phyloP scores from a whole-genome alignment of 23 red algal genomes.

The Gracilaria caudata region DNA sequence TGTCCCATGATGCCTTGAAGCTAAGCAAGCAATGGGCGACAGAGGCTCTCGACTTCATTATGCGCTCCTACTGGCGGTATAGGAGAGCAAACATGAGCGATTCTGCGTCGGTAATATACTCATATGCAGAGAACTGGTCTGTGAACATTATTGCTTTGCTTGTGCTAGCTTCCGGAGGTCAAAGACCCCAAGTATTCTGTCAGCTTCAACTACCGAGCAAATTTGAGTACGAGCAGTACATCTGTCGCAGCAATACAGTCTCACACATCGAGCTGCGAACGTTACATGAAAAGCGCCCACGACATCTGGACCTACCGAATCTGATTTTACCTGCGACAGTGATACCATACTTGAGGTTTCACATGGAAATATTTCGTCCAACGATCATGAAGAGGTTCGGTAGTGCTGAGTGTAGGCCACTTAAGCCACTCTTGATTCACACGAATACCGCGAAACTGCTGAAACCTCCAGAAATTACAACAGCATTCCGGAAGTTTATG shows the following conservation, averaged over 20 bases:
- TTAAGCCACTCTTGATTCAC: constrained; percentile 4
- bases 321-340: background rate
- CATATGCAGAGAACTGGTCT: background rate
- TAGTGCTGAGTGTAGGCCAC: background rate
- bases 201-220: constrained; percentile 5
- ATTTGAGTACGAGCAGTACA: too few relatives aligned
- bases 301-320: background rate
- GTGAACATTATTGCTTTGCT: background rate
- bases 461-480: constrained; percentile 1
- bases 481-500: background rate
- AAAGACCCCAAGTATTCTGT: background rate
- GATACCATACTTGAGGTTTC: background rate
- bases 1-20: too few relatives aligned
- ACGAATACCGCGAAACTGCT: background rate
- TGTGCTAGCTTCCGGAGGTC: background rate
- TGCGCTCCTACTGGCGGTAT: too few relatives aligned
- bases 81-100: too few relatives aligned
- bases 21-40: too few relatives aligned
- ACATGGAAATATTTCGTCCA: background rate
- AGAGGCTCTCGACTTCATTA: too few relatives aligned
- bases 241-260: too few relatives aligned
- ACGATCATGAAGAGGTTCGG: background rate
- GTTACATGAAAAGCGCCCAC: background rate
- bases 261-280: background rate
- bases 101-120: too few relatives aligned